Evolutionary conservation across 1,284 basidiomycete species (phyloP), one percentile per base, ranked within the genome.

Genomic region (Rhizoctonia solani): DNA sequence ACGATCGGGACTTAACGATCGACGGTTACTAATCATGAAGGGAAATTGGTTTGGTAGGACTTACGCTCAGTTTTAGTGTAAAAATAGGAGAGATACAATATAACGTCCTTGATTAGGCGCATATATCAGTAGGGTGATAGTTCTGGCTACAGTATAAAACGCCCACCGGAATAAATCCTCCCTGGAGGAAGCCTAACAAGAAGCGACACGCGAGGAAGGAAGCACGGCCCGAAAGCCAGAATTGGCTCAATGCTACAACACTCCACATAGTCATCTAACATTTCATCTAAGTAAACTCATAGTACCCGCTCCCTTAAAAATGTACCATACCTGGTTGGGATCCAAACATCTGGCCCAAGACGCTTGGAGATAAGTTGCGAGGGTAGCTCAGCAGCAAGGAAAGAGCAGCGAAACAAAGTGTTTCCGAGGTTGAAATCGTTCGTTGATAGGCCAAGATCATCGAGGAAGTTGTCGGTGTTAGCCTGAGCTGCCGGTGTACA

Each of bases 351-450:
- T 1, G 87, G 85, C 2, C 88, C 87, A 44, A 88, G 81, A 19
- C 85, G 79, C 75, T 90, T 90, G 2, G 87, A 88, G 46, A 90
- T 76, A 14, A 90, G 77, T 71, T 89, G 88, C 0, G 87, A 88
- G n/a, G 88, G 88, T 29, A 89, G 75, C 72, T 88, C 87, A 3
- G 86, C 85, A 39, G 75, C 77, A 37, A 89, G 76, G 75, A 89
- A 89, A 42, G 83, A 76, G 1, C 88, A 69, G 55, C 83, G 80
- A 71, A 82, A 84, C 1, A 87, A 67, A 0, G 79, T 84, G 71
- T 87, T 89, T 14, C 87, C 89, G 37, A 84, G 74, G 75, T 90
- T 89, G 74, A 81, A 88, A 71, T 88, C 84, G 69, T 88, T 74
- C 0, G 85, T 89, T 4, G 81, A 85, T 75, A 88, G 73, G 4